Conservation (phyloP, 1,284 basidiomycete species). For the Malassezia caprae region DNA sequence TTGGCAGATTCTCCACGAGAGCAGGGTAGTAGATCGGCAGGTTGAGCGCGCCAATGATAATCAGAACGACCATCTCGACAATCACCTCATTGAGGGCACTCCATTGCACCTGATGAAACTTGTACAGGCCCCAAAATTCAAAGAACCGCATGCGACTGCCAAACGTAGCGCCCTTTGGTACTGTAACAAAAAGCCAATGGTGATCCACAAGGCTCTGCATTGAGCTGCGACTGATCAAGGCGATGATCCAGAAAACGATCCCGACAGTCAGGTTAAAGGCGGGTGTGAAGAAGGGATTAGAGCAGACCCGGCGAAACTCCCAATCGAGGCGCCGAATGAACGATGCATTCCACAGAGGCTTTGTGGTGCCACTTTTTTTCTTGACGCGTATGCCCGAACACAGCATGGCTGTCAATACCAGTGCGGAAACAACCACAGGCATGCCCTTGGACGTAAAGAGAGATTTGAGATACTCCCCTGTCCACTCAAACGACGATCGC, state of each 20-base stretch:
- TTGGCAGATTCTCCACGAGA: neutral
- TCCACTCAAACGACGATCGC: slow-evolving; percentile 7
- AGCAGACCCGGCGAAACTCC: neutral
- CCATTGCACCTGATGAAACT: slow-evolving; percentile 4
- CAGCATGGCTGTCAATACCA: neutral
- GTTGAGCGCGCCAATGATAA: slow-evolving; percentile 9
- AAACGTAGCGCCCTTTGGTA: neutral
- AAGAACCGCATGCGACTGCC: slow-evolving; percentile 4
- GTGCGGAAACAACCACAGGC: slow-evolving; percentile 2
- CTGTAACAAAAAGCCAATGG: slow-evolving; percentile 10
- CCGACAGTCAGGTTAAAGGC: neutral
- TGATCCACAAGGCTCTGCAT: neutral
- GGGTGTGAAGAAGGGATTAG: slow-evolving; percentile 5
- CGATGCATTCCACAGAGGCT: slow-evolving; percentile 1
- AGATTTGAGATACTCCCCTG: neutral
- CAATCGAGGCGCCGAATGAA: neutral
- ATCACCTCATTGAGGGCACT: neutral
- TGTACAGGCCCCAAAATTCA: slow-evolving; percentile 6
- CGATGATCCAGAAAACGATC: slow-evolving; percentile 4
- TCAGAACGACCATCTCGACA: slow-evolving; percentile 6
- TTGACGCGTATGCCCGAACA: slow-evolving; percentile 3
- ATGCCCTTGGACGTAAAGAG: neutral
- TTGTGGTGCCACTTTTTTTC: neutral
- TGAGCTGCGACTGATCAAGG: neutral
- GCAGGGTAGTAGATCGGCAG: slow-evolving; percentile 10